Evolutionary conservation across 2,329 filamentous ascomycete species (phyloP).

Genomic region (Zymoseptoria pseudotritici): DNA sequence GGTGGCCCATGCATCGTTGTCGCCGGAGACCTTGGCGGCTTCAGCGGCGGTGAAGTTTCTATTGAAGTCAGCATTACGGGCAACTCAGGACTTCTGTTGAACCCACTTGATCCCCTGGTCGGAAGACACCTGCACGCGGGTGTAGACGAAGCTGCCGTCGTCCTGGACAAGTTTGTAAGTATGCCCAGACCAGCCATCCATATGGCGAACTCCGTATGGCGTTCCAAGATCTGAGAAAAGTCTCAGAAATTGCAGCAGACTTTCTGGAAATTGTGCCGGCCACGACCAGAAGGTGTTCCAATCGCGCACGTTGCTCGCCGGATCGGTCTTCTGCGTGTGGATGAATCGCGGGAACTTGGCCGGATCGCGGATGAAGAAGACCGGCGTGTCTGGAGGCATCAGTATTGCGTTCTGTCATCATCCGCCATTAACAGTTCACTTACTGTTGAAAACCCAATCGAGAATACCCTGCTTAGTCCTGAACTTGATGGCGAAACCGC

Average conservation of each 20-base stretch:
- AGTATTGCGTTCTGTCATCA: neutral
- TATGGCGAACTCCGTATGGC: conserved; percentile 35
- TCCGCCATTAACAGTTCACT: no score
- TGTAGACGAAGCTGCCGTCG: conserved; percentile 43
- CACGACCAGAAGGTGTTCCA: conserved; percentile 37
- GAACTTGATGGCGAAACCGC: conserved; percentile 46
- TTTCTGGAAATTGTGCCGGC: conserved; percentile 41
- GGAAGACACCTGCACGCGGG: conserved; percentile 13
- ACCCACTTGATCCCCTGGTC: conserved; percentile 44
- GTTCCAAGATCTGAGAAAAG: conserved; percentile 47
- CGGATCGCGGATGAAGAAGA: conserved; percentile 40
- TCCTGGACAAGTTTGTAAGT: conserved; percentile 35
- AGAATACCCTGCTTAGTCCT: conserved; percentile 39
- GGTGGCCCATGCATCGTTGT: conserved; percentile 47
- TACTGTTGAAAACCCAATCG: conserved; percentile 11
- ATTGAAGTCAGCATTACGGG: neutral
- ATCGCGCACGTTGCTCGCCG: conserved; percentile 30
- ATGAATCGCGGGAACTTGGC: conserved; percentile 38
- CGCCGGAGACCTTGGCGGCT: conserved; percentile 39
- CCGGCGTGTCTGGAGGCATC: conserved; percentile 13
- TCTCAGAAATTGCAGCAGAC: conserved; percentile 44
- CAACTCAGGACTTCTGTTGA: conserved; percentile 14
- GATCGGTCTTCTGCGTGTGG: conserved; percentile 32
- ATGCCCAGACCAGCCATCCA: conserved; percentile 15
- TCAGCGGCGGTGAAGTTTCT: conserved; percentile 39